Evolutionary conservation across 2,329 filamentous ascomycete genomes (phyloP), one percentile per base, ranked within the genome.

Genomic region (Cryphonectria japonica): DNA sequence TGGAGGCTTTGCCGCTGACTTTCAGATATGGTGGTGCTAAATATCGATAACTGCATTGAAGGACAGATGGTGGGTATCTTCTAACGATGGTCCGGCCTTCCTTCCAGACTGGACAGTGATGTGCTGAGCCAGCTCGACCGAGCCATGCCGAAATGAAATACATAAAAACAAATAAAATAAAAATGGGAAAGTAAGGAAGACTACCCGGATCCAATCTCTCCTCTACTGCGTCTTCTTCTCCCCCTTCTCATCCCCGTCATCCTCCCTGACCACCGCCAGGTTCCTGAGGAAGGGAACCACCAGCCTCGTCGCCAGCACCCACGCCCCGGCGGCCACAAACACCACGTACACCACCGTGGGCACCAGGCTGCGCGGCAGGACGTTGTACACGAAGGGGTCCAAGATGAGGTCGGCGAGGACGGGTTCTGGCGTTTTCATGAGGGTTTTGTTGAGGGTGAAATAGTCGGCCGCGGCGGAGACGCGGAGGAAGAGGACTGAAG

Each of bases 361-460:
- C 32, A 92, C 77, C 22, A 98, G 83, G 4, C 94, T 97, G 67
- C 85, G 85, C 16, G 96, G 96, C 67, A 98, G 85, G 22, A 94
- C 78, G 82, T 97, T 96, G 77, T 91, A 82, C 57, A 97, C 72
- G 78, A 91, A 98, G 0, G 94, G 94, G 80, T 98, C 96, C 34
- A 99, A 88, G 76, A 98, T 92, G 80, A 90, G 81, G 76, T 99
- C 95, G 67, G 92, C 92, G 68, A 89, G 83, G 4, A 98, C 94
- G 0, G 90, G 88, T 2, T 91, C 91, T 19, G 93, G 92, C 73
- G 86, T 77, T 65, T 84, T 81, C 95, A 98, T 98, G 76, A 97
- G 86, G 1, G 86, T 86, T 73, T 84, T 81, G 78, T 97, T 87
- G 71, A 89, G 86, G 14, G 93, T 92, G 80, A 93, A 97, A 83